Evolutionary conservation across 1,284 basidiomycete species (phyloP).

Genomic region (Gymnopus androsaceus): DNA sequence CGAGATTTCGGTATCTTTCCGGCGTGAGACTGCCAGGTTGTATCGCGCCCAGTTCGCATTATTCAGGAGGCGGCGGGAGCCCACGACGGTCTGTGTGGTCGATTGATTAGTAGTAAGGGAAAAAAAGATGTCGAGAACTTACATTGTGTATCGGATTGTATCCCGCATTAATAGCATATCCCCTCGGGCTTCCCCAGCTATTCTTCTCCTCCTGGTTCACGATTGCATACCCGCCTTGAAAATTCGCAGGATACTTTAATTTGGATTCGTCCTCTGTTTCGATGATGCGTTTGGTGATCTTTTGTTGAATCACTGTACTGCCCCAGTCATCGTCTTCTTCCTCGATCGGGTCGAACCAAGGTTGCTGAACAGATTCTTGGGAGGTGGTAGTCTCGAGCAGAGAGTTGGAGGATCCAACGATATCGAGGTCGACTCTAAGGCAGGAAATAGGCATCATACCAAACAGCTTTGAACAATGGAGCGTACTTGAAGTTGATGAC

Average conservation of each 20-base stretch:
- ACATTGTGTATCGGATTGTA: constrained; percentile 55
- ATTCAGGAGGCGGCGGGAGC: constrained; percentile 57
- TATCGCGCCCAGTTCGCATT: constrained; percentile 69
- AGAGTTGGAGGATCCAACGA: constrained; percentile 61
- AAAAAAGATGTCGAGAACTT: constrained; percentile 23
- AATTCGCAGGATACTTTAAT: constrained; percentile 56
- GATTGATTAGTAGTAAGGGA: neutral
- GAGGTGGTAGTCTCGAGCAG: constrained; percentile 50
- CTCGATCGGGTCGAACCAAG: too few relatives aligned
- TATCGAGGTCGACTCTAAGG: constrained; percentile 55
- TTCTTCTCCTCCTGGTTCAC: constrained; percentile 62
- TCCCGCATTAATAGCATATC: constrained; percentile 59
- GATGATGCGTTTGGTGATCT: constrained; percentile 50
- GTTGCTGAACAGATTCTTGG: constrained; percentile 49
- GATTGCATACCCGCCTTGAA: constrained; percentile 58
- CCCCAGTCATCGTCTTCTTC: constrained; percentile 72
- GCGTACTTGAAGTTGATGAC: constrained; percentile 62
- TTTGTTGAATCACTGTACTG: constrained; percentile 51
- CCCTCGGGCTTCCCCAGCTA: constrained; percentile 55
- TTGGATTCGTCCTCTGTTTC: constrained; percentile 57
- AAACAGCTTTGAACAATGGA: neutral
- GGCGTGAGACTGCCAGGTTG: constrained; percentile 57
- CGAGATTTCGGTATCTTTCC: constrained; percentile 61
- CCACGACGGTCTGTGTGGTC: constrained; percentile 45
- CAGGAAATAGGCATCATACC: neutral